phyloP scores from a whole-genome alignment of 306 rosid species.

The Cotoneaster glaucophyllus region DNA sequence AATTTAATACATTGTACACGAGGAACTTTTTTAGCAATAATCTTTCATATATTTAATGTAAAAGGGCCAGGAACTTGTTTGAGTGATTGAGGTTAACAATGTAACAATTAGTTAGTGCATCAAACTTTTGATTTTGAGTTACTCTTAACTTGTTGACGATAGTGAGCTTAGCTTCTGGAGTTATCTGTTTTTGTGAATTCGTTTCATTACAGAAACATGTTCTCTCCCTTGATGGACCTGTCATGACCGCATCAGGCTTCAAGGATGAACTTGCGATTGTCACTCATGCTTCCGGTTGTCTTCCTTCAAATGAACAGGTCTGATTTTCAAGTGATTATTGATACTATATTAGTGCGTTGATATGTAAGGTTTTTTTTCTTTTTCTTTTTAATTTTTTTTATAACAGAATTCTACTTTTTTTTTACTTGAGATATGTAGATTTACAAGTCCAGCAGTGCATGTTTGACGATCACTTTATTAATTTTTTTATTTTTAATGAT shows the following conservation, averaged over 20 bases:
- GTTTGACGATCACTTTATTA: too few species aligned
- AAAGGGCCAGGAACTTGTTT: neutral
- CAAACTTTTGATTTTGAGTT: neutral
- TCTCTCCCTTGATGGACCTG: conserved; percentile 77
- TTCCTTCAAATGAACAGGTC: conserved; percentile 80
- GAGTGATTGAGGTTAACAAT: neutral
- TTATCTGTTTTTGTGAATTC: conserved; percentile 19
- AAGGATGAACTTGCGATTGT: conserved; percentile 79
- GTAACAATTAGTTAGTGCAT: neutral
- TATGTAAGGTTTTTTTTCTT: too few species aligned
- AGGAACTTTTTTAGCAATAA: neutral
- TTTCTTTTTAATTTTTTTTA: too few species aligned
- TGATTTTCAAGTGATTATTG: conserved; percentile 9
- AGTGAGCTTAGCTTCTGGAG: neutral
- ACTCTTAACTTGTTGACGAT: neutral
- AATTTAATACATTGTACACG: neutral
- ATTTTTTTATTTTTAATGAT: too few species aligned
- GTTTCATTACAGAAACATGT: conserved; percentile 63
- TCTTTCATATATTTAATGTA: neutral
- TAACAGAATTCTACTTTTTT: too few species aligned
- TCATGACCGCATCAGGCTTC: conserved; percentile 90
- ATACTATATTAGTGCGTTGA: conserved; percentile 4
- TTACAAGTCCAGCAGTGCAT: neutral
- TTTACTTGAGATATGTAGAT: neutral
- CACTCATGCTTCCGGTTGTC: conserved; percentile 64